phyloP scores from a whole-genome alignment of 495 filamentous ascomycete genomes.

The Penicillium salamii region DNA sequence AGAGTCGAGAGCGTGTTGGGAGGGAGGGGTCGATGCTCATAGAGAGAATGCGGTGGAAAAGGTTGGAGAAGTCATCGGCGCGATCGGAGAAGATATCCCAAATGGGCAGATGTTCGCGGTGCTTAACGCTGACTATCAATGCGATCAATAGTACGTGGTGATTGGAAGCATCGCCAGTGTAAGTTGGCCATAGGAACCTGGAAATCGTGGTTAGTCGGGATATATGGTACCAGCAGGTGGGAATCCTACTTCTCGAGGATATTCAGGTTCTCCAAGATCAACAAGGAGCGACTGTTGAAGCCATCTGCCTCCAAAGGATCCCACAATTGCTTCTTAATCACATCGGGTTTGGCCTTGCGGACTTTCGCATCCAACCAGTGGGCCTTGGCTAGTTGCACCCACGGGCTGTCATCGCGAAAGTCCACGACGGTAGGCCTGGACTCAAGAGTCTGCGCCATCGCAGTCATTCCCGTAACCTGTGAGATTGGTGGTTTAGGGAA shows the following conservation, averaged over 20 bases:
- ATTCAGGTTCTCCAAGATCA: constrained; percentile 86
- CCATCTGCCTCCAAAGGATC: constrained; percentile 77
- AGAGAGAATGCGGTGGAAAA: constrained; percentile 87
- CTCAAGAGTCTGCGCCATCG: constrained; percentile 49
- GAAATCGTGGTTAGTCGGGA: constrained; percentile 9
- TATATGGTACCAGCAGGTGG: background rate
- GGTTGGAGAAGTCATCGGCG: constrained; percentile 77
- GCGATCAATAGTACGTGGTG: constrained; percentile 84
- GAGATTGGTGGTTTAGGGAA: constrained; percentile 26
- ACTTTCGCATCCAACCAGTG: constrained; percentile 78
- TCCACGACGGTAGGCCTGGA: constrained; percentile 60
- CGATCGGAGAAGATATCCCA: constrained; percentile 83
- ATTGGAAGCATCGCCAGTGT: constrained; percentile 83
- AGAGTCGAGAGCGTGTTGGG: constrained; percentile 64
- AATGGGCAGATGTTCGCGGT: constrained; percentile 78
- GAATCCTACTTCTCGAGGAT: constrained; percentile 77
- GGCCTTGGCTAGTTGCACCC: constrained; percentile 76
- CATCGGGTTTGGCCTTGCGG: constrained; percentile 75
- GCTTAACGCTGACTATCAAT: constrained; percentile 82
- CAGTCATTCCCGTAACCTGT: constrained; percentile 26
- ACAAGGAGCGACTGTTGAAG: constrained; percentile 72
- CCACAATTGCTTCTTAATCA: constrained; percentile 89
- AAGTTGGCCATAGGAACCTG: constrained; percentile 93
- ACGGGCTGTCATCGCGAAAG: constrained; percentile 74
- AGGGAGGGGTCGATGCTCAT: constrained; percentile 82